phyloP scores from a whole-genome alignment of 139 green algal species.

The Coelastrella sp. region DNA sequence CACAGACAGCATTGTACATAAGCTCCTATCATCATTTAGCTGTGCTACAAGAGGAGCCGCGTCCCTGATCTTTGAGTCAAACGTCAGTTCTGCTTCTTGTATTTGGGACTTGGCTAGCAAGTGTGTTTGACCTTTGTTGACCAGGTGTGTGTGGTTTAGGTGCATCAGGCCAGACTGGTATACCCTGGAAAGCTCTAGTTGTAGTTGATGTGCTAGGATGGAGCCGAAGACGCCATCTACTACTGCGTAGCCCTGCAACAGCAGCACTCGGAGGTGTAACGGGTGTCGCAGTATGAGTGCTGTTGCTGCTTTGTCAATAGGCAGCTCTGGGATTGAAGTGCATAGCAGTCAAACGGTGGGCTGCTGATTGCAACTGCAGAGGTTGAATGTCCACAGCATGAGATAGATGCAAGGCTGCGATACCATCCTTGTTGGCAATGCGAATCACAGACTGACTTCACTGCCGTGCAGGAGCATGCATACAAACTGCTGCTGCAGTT shows the following conservation, averaged over 20 bases:
- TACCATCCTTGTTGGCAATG: too few relatives aligned
- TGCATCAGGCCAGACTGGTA: slow-evolving; percentile 55
- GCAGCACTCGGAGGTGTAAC: not conserved
- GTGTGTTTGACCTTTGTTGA: not conserved
- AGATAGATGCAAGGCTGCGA: too few relatives aligned
- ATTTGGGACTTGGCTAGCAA: slow-evolving; percentile 76
- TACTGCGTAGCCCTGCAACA: slow-evolving; percentile 63
- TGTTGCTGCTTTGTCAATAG: too few relatives aligned
- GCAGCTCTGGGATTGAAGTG: too few relatives aligned
- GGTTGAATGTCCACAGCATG: too few relatives aligned
- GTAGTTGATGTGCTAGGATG: not conserved
- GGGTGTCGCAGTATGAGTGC: not conserved
- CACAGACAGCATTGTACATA: slow-evolving; percentile 77
- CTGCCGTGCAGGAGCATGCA: too few relatives aligned
- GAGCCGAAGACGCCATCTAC: slow-evolving; percentile 61
- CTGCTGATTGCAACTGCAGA: too few relatives aligned
- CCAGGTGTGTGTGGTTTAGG: slow-evolving; percentile 80
- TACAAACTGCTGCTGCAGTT: too few relatives aligned
- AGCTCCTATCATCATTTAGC: slow-evolving; percentile 67
- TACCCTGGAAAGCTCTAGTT: slow-evolving; percentile 58
- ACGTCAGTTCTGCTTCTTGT: slow-evolving; percentile 61
- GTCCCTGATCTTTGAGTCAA: slow-evolving; percentile 44
- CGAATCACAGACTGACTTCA: too few relatives aligned
- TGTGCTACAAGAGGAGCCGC: slow-evolving; percentile 61
- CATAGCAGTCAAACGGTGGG: too few relatives aligned